Conservation (phyloP, 345 rosid species). For the Populus euphratica region DNA sequence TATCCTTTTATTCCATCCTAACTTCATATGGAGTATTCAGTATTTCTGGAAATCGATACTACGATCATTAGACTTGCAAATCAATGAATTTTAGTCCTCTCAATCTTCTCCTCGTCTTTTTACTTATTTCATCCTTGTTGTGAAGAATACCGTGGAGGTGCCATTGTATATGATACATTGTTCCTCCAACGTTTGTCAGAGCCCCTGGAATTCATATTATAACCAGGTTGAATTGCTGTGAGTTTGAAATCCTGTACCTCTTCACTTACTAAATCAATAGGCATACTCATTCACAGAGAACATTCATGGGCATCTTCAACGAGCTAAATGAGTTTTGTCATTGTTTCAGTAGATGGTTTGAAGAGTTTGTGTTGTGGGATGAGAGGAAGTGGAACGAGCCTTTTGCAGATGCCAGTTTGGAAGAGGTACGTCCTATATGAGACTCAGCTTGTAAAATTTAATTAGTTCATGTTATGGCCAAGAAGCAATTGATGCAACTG, state of each 20-base stretch:
- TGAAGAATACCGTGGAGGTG: background rate
- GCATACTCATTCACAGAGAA: background rate
- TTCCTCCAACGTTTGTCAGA: background rate
- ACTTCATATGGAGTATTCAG: background rate
- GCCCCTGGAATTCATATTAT: background rate
- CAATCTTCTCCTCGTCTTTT: background rate
- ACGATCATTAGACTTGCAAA: background rate
- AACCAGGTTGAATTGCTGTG: background rate
- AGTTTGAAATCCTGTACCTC: background rate
- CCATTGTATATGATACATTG: background rate
- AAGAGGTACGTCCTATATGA: constrained; percentile 1
- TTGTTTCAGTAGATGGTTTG: background rate
- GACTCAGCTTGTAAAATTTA: background rate
- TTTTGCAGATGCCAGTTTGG: background rate
- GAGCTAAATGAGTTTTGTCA: background rate
- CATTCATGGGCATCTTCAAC: background rate
- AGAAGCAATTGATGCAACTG: background rate
- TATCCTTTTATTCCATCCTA: background rate
- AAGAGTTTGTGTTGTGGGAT: background rate
- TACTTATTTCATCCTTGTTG: background rate
- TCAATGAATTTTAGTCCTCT: background rate
- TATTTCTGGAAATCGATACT: background rate
- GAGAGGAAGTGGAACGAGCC: background rate
- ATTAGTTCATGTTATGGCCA: background rate
- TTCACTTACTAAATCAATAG: background rate